Conservation (phyloP, 306 rosid genomes). For the Hippophae gyantsensis region DNA sequence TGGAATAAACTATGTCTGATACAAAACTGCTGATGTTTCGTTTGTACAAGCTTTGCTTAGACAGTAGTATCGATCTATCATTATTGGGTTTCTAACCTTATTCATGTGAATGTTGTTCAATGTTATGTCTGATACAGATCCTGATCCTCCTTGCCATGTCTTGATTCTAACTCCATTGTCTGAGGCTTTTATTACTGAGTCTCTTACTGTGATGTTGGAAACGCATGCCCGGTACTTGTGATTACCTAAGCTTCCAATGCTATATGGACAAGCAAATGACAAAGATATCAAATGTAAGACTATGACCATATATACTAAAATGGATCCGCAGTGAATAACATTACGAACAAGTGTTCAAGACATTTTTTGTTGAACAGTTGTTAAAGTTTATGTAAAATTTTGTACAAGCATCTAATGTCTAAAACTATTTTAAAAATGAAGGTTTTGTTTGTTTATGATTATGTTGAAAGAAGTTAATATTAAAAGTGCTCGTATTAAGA, state of each 20-base stretch:
- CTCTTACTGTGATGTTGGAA: constrained; percentile 64
- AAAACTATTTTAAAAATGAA: too few species aligned
- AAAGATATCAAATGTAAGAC: too few species aligned
- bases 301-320: too few species aligned
- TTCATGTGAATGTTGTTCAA: constrained; percentile 79
- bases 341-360: too few species aligned
- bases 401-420: too few species aligned
- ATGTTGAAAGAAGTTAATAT: too few species aligned
- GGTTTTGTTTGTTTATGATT: too few species aligned
- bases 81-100: constrained; percentile 61
- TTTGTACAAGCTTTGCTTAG: constrained; percentile 52
- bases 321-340: too few species aligned
- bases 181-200: constrained; percentile 53
- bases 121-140: constrained; percentile 54
- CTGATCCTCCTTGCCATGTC: constrained; percentile 96
- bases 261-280: constrained; percentile 5
- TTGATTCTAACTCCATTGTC: constrained; percentile 77
- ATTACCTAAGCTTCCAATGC: constrained; percentile 86
- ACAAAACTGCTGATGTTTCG: constrained; percentile 61
- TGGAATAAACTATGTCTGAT: constrained; percentile 53
- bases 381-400: too few species aligned
- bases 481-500: too few species aligned
- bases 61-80: constrained; percentile 77
- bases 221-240: constrained; percentile 79
- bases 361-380: too few species aligned